These are phyloP conservation scores for Holtermannia corniformis DNA, from an alignment of 768 basidiomycete species.

Conservation along the genomic window DNA sequence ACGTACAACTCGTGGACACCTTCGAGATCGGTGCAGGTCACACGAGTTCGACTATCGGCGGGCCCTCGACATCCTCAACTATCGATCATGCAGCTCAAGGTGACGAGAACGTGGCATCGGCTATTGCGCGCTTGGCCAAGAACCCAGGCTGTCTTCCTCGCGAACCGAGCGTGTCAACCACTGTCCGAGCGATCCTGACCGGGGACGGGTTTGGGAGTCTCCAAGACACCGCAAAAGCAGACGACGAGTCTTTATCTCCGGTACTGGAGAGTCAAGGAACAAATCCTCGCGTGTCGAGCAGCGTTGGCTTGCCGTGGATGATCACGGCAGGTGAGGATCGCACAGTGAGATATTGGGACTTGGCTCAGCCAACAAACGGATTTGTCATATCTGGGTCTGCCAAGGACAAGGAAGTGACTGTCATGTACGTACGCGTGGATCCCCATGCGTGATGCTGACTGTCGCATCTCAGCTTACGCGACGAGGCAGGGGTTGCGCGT, in stretches of 20 bases:
- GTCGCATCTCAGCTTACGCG: not conserved
- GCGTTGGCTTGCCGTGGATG: too few relatives aligned
- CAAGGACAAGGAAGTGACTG: slow-evolving; percentile 61
- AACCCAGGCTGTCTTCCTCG: not conserved
- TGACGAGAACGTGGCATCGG: slow-evolving; percentile 7
- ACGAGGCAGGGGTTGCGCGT: not conserved
- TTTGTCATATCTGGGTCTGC: slow-evolving; percentile 70
- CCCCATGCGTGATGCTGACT: not conserved
- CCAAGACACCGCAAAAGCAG: slow-evolving; percentile 29
- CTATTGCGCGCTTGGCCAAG: slow-evolving; percentile 16
- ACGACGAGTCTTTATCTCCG: slow-evolving; percentile 48
- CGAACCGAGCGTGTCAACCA: not conserved
- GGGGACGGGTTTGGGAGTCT: slow-evolving; percentile 18
- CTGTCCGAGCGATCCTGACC: slow-evolving; percentile 10
- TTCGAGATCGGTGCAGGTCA: slow-evolving; percentile 48
- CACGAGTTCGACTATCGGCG: slow-evolving; percentile 3
- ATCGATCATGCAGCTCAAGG: slow-evolving; percentile 4
- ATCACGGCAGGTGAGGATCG: slow-evolving; percentile 85
- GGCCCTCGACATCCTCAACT: not conserved
- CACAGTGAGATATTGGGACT: slow-evolving; percentile 78
- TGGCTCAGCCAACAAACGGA: slow-evolving; percentile 62
- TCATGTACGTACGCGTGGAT: slow-evolving; percentile 57
- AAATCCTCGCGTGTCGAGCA: too few relatives aligned
- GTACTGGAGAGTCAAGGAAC: slow-evolving; percentile 50
- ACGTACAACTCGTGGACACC: slow-evolving; percentile 64